Base-by-base conservation (phyloP, 2,329 filamentous ascomycete species). In the Diaporthe velutina region DNA sequence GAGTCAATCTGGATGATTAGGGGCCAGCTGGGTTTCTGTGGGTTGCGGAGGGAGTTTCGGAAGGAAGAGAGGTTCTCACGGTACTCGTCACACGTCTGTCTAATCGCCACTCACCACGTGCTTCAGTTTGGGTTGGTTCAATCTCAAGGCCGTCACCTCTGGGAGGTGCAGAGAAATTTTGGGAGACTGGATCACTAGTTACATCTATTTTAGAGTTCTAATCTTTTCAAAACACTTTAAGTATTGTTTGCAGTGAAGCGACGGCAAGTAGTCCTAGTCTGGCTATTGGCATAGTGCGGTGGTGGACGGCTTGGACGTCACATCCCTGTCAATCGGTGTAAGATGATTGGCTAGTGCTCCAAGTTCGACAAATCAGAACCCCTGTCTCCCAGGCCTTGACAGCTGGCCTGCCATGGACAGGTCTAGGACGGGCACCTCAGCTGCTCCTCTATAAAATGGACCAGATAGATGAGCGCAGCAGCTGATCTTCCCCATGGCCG, bases 291-390 rank as follows among this genome's bases (percentile, higher is more conserved):
- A n/a, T 22, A 25, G 38, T 60, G 33, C 60, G 3, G 4, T 45
- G 35, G 30, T 17, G 17, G 38, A 71, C 45, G 12, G 3, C 6
- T 28, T 25, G 8, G n/a, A 12, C n/a, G 8, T 1, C 33, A 4
- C n/a, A 68, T 68, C 64, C 64, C 64, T 68, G 48, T 13, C 50
- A 54, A 54, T 68, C n/a, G 54, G 48, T 76, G 72, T 76, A 76
- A 76, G 73, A 76, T 57, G 55, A 76, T 76, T 76, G 74, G 74
- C 54, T 58, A 9, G 8, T 28, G 6, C 1, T 8, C 15, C 5
- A 58, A 45, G 9, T 45, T 13, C 25, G 57, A 22, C 25, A 19
- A 19, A 10, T 17, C 22, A 15, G 12, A 13, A 28, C 38, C 55
- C 70, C 33, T 64, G 70, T 17, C 30, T 19, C 22, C 30, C 45